Evolutionary conservation across 495 filamentous ascomycete species (phyloP), one percentile per base, ranked within the genome.

Genomic region (Penicillium alfredii): DNA sequence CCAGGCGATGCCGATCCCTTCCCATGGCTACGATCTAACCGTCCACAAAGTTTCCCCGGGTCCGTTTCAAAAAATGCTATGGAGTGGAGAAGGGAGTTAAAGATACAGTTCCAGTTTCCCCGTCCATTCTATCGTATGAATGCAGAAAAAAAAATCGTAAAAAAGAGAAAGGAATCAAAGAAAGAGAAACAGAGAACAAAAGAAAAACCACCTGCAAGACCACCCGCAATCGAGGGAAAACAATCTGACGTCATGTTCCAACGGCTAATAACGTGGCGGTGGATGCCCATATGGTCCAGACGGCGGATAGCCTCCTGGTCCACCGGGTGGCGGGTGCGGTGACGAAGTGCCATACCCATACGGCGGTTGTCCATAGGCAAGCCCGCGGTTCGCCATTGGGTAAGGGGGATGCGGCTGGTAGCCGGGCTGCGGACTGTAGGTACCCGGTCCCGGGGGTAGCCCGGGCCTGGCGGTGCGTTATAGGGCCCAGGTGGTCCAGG

Each of bases 241-340:
- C 27, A 18, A 18, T 12, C 10, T 44, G 44, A 51, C 33, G 36
- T 44, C 44, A 51, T 16, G 1, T 13, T 4, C 22, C 27, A 20
- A 12, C 18, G 29, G 33, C 28, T 61, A 65, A 20, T 63, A 63
- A 11, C 60, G 53, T 14, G 56, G 61, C 19, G 55, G 58, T 14
- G 53, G 50, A 27, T 48, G 47, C 14, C 58, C 58, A 33, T 64
- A 59, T 6, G 27, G 37, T 30, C 53, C 49, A 30, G 45, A 33
- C 15, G 44, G 51, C 18, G 54, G 42, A 30, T 47, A 54, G n/a
- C 51, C 50, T 32, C 37, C 35, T 8, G 41, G 37, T 8, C 44
- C 37, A 26, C 47, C 47, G 13, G 33, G 9, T 4, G 41, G 38
- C 8, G 41, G 45, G n/a, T 47, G 42, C 13, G 53, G 51, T 3